Evolutionary conservation across 805 yeast species (phyloP), one percentile per base, ranked within the genome.

Genomic region (Candida loeiensis): DNA sequence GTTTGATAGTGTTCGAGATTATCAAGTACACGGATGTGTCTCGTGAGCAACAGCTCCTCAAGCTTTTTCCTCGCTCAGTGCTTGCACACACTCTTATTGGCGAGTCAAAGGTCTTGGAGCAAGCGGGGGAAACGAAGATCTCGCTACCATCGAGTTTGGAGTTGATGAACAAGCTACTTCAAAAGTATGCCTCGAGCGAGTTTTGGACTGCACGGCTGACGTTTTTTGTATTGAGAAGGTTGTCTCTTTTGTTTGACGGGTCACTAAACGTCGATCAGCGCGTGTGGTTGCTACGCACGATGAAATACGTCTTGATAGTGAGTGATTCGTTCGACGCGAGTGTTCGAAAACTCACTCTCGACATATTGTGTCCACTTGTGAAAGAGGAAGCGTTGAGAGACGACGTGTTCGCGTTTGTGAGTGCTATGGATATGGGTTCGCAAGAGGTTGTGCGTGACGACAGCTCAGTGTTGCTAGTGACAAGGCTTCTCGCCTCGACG

Each of bases 21-120:
- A 35, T 79, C 4, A 52, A 55, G 16, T 48, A 64, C 16, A 62
- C 71, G 12, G 79, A 77, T 44, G 55, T 69, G 14, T 56, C 67
- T 0, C 51, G 56, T 6, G 71, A 64, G 22, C 13, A 30, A 0
- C 44, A 43, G 0, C 26, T 58, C 8, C 27, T 43, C 6, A 48
- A 47, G 18, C 36, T 37, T 36, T 41, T 45, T 29, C 29, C 30
- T 3, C 26, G 37, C 25, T 24, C 43, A 16, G 22, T 21, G 11
- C 16, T 39, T n/a, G 45, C 41, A 13, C 18, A 22, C 12, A 40
- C 36, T 3, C 38, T 52, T 2, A 28, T 43, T 11, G 39, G 42
- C 4, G 17, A 41, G n/a, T 31, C 40, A 9, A 27, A 34, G 6
- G 15, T 31, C 6, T 12, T 46, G 26, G 51, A 45, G 19, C 25